phyloP scores from a whole-genome alignment of 495 filamentous ascomycete species.

The Hypoxylon rickii region DNA sequence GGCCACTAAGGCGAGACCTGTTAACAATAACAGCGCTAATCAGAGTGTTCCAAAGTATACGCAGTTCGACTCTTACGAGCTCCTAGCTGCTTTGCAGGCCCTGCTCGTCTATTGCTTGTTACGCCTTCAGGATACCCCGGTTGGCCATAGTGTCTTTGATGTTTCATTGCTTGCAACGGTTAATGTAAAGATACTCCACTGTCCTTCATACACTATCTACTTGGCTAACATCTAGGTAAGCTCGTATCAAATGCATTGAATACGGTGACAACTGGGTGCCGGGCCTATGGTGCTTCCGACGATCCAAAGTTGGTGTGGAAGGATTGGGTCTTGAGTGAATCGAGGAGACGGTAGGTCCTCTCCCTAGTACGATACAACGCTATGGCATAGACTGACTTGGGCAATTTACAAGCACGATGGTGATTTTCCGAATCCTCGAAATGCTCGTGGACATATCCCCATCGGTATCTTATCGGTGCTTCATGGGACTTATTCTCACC shows the following conservation, averaged over 20 bases:
- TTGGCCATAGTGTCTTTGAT: not conserved
- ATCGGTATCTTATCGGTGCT: not conserved
- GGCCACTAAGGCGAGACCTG: not conserved
- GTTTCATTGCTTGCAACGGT: not conserved
- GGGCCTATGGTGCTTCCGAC: not conserved
- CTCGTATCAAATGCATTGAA: not conserved
- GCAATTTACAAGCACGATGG: not conserved
- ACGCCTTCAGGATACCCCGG: not conserved
- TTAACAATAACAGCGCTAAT: not conserved
- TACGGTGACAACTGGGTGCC: not conserved
- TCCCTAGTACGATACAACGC: not conserved
- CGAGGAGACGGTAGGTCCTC: not conserved
- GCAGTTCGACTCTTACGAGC: not conserved
- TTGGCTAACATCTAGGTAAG: not conserved
- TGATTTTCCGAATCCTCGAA: not conserved
- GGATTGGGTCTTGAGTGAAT: not conserved
- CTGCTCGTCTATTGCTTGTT: not conserved
- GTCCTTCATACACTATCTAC: not conserved
- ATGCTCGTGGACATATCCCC: not conserved
- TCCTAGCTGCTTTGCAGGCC: not conserved
- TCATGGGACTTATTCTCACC: not conserved
- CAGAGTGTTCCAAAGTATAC: too few species aligned
- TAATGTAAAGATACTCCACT: not conserved
- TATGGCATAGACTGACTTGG: not conserved
- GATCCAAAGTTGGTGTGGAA: not conserved